Percentiles rank a stretch among this genome's conserved stretches.
phyloP scores from a whole-genome alignment of 2,329 filamentous ascomycete genomes.

The Sclerotinia subarctica region DNA sequence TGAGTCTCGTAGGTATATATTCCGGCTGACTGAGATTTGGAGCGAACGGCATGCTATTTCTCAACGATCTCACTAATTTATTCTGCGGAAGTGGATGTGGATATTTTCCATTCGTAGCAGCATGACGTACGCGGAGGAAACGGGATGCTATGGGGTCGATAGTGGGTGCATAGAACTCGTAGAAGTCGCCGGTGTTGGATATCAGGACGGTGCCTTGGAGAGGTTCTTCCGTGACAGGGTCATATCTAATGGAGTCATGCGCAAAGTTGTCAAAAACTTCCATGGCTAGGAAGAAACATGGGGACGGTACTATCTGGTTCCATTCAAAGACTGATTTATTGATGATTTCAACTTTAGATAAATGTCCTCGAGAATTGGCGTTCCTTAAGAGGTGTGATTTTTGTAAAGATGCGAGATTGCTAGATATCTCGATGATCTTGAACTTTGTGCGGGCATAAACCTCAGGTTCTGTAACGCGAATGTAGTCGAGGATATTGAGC shows the following conservation, averaged over 20 bases:
- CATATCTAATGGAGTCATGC: constrained; percentile 91
- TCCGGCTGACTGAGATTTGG: constrained; percentile 79
- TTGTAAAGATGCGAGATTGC: constrained; percentile 75
- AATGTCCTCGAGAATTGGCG: constrained; percentile 70
- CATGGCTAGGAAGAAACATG: constrained; percentile 96
- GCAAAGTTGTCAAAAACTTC: constrained; percentile 99
- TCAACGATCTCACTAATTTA: constrained; percentile 58
- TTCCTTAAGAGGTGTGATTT: constrained; percentile 63
- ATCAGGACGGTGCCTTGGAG: constrained; percentile 88
- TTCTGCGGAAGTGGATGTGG: constrained; percentile 56
- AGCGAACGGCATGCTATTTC: constrained; percentile 63
- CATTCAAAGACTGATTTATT: constrained; percentile 96
- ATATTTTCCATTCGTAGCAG: constrained; percentile 64
- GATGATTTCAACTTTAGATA: constrained; percentile 86
- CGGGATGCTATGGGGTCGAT: constrained; percentile 80
- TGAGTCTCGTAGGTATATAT: constrained; percentile 89
- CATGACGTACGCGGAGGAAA: constrained; percentile 80
- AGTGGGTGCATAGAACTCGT: constrained; percentile 81
- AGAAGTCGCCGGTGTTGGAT: constrained; percentile 81
- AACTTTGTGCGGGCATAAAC: constrained; percentile 93
- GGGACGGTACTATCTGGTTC: constrained; percentile 80
- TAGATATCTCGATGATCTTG: constrained; percentile 93
- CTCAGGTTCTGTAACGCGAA: constrained; percentile 81
- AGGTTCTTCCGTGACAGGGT: constrained; percentile 73
- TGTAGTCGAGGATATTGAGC: constrained; percentile 96